These are phyloP conservation scores for Digitaria exilis DNA, from an alignment of 202 grass and related monocot genomes.

Conservation along the genomic window DNA sequence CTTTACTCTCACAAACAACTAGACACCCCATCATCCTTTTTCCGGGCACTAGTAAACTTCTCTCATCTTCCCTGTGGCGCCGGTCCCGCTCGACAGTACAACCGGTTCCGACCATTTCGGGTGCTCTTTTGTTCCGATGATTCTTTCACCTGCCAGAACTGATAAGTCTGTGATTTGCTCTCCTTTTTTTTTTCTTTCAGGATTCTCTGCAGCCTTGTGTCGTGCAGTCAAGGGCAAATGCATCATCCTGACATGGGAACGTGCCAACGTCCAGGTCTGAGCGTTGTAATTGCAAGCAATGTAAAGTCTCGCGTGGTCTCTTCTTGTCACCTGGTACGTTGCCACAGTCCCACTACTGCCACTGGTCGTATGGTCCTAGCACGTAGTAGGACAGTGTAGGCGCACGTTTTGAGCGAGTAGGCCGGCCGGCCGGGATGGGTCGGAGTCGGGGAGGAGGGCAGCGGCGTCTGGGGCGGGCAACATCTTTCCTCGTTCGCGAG, in stretches of 20 bases:
- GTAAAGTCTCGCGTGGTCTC: no score
- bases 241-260: not conserved
- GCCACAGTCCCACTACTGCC: not conserved
- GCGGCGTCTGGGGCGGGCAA: conserved; percentile 6
- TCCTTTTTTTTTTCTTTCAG: no score
- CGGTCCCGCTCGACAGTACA: not conserved
- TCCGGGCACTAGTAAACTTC: not conserved
- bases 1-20: no score
- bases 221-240: not conserved
- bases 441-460: no score
- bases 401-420: not conserved
- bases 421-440: not conserved
- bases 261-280: no score
- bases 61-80: not conserved
- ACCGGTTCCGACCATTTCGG: not conserved
- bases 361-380: not conserved
- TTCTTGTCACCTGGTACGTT: not conserved
- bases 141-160: not conserved
- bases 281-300: no score
- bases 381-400: not conserved
- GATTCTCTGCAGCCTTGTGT: conserved; percentile 5
- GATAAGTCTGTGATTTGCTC: not conserved
- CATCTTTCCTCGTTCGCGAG: not conserved
- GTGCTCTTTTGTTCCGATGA: not conserved
- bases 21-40: no score